Percentiles rank a stretch among this genome's conserved stretches.
These are phyloP conservation scores for Fusarium avenaceum DNA, from an alignment of 2,329 filamentous ascomycete genomes.

Conservation along the genomic window DNA sequence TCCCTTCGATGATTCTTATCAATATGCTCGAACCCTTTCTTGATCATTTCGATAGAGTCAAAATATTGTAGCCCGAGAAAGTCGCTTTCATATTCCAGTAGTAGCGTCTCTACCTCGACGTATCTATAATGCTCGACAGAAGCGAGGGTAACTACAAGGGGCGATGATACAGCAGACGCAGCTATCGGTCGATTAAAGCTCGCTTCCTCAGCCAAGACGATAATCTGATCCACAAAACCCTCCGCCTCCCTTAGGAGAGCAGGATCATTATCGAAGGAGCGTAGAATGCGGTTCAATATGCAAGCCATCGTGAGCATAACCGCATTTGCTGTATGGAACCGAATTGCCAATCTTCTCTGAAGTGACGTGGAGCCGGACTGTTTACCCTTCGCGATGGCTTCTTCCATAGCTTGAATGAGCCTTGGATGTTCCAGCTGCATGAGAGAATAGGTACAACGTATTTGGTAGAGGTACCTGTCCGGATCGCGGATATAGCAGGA, in stretches of 20 bases:
- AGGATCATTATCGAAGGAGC: slow-evolving; percentile 1
- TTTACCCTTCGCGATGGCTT: neutral
- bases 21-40: neutral
- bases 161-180: slow-evolving; percentile 4
- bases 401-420: neutral
- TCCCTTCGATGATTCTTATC: neutral
- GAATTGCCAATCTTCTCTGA: neutral
- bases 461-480: slow-evolving; percentile 5
- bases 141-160: neutral
- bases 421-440: slow-evolving; percentile 2
- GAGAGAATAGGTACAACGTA: slow-evolving; percentile 10
- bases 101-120: neutral
- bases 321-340: slow-evolving; percentile 15
- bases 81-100: slow-evolving; percentile 15
- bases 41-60: neutral
- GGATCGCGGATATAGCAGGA: slow-evolving; percentile 11
- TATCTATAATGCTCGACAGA: slow-evolving; percentile 2
- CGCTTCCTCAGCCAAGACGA: neutral
- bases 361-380: neutral
- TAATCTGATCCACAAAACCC: neutral
- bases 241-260: neutral
- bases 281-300: slow-evolving; percentile 9
- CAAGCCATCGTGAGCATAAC: neutral
- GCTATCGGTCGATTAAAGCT: slow-evolving; percentile 15
- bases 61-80: slow-evolving; percentile 5